phyloP scores from a whole-genome alignment of 1,284 basidiomycete species.

The Wolfiporia cocos region DNA sequence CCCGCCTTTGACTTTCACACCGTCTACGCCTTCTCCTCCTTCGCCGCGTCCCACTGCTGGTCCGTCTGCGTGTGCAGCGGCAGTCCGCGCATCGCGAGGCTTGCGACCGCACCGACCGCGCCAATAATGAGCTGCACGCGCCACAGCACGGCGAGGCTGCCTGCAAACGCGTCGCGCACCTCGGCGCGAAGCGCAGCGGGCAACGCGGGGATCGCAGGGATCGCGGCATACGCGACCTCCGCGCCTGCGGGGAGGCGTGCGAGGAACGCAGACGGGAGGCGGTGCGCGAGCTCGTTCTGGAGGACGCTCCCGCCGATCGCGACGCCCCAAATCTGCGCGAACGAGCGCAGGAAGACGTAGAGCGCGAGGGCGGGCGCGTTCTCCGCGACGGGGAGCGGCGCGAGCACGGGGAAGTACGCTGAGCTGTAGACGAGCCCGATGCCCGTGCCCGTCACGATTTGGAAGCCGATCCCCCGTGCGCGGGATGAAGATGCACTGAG shows the following conservation, averaged over 20 bases:
- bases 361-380: conserved; percentile 27
- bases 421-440: conserved; percentile 19
- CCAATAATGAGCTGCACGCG: conserved; percentile 15
- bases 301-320: conserved; percentile 24
- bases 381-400: conserved; percentile 24
- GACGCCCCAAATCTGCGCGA: conserved; percentile 28
- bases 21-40: background rate
- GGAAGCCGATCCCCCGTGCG: conserved; percentile 28
- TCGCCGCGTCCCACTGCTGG: conserved; percentile 19
- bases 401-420: conserved; percentile 28
- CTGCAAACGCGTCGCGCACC: conserved; percentile 26
- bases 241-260: conserved; percentile 18
- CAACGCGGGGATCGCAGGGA: conserved; percentile 21
- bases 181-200: conserved; percentile 12
- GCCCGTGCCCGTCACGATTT: conserved; percentile 21
- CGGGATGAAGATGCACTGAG: conserved; percentile 20
- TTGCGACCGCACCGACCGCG: conserved; percentile 17
- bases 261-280: conserved; percentile 20
- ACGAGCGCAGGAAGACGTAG: conserved; percentile 26
- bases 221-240: conserved; percentile 23
- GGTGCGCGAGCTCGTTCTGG: conserved; percentile 22
- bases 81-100: conserved; percentile 25
- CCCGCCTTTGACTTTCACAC: no score
- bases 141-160: conserved; percentile 23
- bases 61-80: conserved; percentile 26